Evolutionary conservation across 495 filamentous ascomycete species (phyloP).

Genomic region (Neurospora sp.): DNA sequence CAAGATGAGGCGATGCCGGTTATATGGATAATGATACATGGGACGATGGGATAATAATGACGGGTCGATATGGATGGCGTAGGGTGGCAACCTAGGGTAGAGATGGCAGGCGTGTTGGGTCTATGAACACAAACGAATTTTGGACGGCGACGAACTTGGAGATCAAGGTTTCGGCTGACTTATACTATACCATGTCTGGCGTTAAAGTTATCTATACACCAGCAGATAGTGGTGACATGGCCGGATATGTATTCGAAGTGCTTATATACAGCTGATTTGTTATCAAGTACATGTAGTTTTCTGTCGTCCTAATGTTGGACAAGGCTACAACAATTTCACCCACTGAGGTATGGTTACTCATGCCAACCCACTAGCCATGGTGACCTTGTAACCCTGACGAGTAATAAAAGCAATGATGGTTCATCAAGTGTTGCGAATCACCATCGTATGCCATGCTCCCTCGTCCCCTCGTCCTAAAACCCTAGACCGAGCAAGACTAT

Average conservation of each 20-base stretch:
- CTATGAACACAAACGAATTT: background rate
- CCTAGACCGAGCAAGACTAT: background rate
- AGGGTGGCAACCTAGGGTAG: background rate
- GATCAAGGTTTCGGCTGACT: background rate
- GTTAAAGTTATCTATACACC: background rate
- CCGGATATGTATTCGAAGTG: background rate
- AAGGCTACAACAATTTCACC: background rate
- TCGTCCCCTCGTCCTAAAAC: background rate
- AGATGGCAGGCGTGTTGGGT: background rate
- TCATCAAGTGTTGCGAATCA: background rate
- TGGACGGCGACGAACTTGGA: background rate
- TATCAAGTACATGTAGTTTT: background rate
- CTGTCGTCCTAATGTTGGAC: background rate
- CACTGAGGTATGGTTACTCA: background rate
- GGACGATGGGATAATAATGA: background rate
- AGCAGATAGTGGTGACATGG: background rate
- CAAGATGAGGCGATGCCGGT: background rate
- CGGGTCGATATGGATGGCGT: background rate
- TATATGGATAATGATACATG: background rate
- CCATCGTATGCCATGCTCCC: background rate
- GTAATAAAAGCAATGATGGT: background rate
- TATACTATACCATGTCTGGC: background rate
- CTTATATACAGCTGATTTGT: background rate
- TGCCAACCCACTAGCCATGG: background rate
- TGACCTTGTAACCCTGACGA: background rate